Conservation (phyloP, 192 early-diverging fungal genomes). For the Podila epigama region DNA sequence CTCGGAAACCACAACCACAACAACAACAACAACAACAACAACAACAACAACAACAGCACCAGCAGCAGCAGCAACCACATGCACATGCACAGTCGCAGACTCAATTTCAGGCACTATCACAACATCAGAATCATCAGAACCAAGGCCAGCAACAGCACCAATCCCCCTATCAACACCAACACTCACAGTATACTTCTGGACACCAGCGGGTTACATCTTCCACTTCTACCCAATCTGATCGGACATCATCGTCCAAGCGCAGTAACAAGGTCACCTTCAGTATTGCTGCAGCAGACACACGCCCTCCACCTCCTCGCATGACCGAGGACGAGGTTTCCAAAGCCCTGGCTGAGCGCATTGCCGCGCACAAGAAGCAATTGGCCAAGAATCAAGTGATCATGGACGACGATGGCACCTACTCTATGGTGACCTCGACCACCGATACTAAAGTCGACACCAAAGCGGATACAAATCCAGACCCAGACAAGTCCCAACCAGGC, state of each 20-base stretch:
- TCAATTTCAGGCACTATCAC: no score
- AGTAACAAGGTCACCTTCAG: conserved; percentile 32
- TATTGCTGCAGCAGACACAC: conserved; percentile 5
- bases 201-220: no score
- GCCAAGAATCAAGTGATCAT: conserved; percentile 7
- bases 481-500: no score
- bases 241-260: conserved; percentile 11
- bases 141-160: no score
- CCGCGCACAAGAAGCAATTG: conserved; percentile 18
- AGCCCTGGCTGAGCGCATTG: conserved; percentile 15
- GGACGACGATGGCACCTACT: no score
- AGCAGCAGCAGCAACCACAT: no score
- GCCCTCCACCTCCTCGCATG: not conserved
- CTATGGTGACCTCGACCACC: not conserved
- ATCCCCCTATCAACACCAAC: no score
- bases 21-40: conserved; percentile 1
- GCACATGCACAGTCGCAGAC: no score
- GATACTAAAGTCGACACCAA: not conserved
- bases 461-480: not conserved
- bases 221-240: no score
- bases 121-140: no score
- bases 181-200: no score
- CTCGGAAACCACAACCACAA: not conserved
- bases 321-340: conserved; percentile 13
- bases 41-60: not conserved